A percentile compares a stretch with the other conserved stretches of the same genome.
Conservation (phyloP, 1,284 basidiomycete species). For the Thecaphora thlaspeos region DNA sequence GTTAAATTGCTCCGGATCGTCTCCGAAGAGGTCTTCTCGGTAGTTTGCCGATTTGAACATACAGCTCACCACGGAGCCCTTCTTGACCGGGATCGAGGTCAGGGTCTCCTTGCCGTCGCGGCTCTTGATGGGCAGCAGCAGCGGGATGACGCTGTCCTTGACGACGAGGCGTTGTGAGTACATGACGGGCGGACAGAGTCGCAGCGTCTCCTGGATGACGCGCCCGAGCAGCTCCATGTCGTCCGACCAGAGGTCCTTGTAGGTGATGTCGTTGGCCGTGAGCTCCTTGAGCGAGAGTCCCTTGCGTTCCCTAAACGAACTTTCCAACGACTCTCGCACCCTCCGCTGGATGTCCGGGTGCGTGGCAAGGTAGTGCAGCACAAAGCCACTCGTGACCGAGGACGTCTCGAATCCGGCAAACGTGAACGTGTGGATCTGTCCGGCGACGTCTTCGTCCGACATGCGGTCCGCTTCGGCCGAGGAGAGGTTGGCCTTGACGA, state of each 20-base stretch:
- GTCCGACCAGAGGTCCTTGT: conserved; percentile 37
- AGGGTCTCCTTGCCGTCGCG: conserved; percentile 52
- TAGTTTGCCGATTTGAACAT: conserved; percentile 44
- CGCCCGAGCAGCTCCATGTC: conserved; percentile 40
- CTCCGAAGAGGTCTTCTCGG: conserved; percentile 38
- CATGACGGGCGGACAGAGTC: conserved; percentile 45
- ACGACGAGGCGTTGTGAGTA: conserved; percentile 41
- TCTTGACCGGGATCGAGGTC: conserved; percentile 31
- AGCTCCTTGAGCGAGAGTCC: conserved; percentile 24
- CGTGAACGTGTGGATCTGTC: conserved; percentile 76
- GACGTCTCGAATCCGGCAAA: conserved; percentile 81
- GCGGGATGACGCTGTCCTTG: conserved; percentile 33
- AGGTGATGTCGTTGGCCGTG: conserved; percentile 8
- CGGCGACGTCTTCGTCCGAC: conserved; percentile 68
- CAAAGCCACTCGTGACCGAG: conserved; percentile 75
- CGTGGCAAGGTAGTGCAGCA: conserved; percentile 68
- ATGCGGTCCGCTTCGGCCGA: conserved; percentile 62
- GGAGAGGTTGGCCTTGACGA: conserved; percentile 19
- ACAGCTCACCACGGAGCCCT: conserved; percentile 41
- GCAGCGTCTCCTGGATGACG: conserved; percentile 42
- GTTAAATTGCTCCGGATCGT: conserved; percentile 42
- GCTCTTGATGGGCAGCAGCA: conserved; percentile 54
- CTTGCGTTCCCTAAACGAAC: conserved; percentile 12
- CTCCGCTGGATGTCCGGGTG: conserved; percentile 65
- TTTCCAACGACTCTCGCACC: conserved; percentile 17